Conservation (phyloP, 1,139 yeast species). For the Yamadazyma membranifaciens region DNA sequence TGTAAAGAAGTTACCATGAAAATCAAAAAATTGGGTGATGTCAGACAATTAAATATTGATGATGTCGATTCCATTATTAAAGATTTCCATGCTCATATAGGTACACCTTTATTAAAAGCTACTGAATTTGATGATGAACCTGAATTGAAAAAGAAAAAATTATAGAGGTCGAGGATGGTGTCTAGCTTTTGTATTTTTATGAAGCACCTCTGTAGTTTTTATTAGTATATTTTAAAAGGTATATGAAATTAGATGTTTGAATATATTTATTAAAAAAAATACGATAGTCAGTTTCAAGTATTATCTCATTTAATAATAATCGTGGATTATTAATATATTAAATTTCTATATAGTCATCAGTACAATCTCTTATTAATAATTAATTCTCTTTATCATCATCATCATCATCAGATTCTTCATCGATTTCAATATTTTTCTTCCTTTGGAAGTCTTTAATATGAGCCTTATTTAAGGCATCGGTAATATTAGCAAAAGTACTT, state of each 20-base stretch:
- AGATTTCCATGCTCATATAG: conserved; percentile 40
- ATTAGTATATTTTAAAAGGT: neutral
- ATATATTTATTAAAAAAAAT: too few relatives aligned
- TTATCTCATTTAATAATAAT: too few relatives aligned
- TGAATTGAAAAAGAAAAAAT: conserved; percentile 3
- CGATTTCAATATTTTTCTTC: conserved; percentile 34
- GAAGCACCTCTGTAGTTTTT: neutral
- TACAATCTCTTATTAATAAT: too few relatives aligned
- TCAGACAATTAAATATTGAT: conserved; percentile 47
- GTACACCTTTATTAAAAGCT: conserved; percentile 24
- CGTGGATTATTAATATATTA: too few relatives aligned
- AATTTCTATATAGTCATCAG: too few relatives aligned
- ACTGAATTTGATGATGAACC: conserved; percentile 7
- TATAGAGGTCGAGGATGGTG: neutral
- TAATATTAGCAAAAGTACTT: conserved; percentile 43
- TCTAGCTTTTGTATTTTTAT: too few relatives aligned
- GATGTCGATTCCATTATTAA: conserved; percentile 50
- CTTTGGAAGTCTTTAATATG: conserved; percentile 90
- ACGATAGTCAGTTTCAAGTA: too few relatives aligned
- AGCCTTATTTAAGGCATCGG: conserved; percentile 70
- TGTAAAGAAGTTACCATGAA: conserved; percentile 54
- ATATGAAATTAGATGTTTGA: too few relatives aligned
- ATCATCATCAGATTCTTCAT: conserved; percentile 41
- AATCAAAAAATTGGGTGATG: conserved; percentile 57
- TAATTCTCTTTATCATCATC: conserved; percentile 34